A percentile compares a stretch with the other conserved stretches of the same genome.
phyloP scores from a whole-genome alignment of 2,329 filamentous ascomycete species.

The Aureobasidium melanogenum region DNA sequence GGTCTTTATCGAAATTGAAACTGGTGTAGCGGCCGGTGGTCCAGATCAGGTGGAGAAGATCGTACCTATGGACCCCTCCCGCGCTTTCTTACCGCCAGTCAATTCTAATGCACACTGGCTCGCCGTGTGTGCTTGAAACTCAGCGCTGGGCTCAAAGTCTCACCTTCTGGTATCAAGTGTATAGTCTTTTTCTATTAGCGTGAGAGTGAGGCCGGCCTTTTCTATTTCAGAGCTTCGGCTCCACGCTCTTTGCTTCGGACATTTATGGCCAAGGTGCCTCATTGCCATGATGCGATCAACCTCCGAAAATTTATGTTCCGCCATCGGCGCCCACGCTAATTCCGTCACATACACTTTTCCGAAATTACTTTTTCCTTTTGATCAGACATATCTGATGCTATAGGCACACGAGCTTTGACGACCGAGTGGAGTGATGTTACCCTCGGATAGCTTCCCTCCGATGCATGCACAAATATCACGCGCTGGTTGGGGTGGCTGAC shows the following conservation, averaged over 20 bases:
- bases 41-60: slow-evolving; percentile 8
- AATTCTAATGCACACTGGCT: not conserved
- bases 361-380: not conserved
- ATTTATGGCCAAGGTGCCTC: not conserved
- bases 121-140: not conserved
- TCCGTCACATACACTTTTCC: not conserved
- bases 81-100: not conserved
- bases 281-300: not conserved
- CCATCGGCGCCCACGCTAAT: not conserved
- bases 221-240: slow-evolving; percentile 2
- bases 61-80: not conserved
- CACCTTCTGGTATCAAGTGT: not conserved
- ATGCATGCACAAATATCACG: not conserved
- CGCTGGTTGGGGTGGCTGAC: not conserved
- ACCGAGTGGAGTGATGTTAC: not conserved
- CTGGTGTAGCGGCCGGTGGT: slow-evolving; percentile 4
- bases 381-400: not conserved
- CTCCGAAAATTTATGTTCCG: not conserved
- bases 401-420: not conserved
- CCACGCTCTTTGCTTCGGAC: slow-evolving; percentile 1
- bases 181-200: not conserved
- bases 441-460: not conserved
- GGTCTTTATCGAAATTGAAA: not conserved
- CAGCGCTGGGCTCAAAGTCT: not conserved
- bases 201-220: not conserved